Percentiles rank a stretch among this genome's conserved stretches.
phyloP scores from a whole-genome alignment of 2,329 filamentous ascomycete genomes.

The Dothideomycetidae sp. region DNA sequence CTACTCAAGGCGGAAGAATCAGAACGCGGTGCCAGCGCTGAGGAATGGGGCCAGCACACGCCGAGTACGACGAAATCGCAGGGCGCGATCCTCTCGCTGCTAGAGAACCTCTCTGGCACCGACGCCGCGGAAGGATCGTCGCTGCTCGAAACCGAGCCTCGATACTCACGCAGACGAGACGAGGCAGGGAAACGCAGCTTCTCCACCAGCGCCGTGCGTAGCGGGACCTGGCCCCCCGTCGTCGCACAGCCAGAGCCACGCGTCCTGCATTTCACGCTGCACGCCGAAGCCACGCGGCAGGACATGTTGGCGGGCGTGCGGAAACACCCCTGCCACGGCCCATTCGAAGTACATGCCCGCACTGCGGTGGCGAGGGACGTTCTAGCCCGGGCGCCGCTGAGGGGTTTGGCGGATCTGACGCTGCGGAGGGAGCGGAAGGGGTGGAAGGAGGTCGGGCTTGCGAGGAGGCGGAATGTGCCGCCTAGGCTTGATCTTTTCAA shows the following conservation, averaged over 20 bases:
- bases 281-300: slow-evolving; percentile 24
- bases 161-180: too few species aligned
- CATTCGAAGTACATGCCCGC: slow-evolving; percentile 18
- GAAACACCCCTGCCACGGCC: slow-evolving; percentile 19
- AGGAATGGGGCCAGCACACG: too few species aligned
- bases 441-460: slow-evolving; percentile 18
- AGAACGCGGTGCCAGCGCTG: too few species aligned
- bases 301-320: slow-evolving; percentile 30
- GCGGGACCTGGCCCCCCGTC: slow-evolving; percentile 4
- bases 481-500: too few species aligned
- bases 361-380: slow-evolving; percentile 24
- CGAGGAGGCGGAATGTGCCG: too few species aligned
- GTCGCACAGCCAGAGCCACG: slow-evolving; percentile 9
- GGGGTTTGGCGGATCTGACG: slow-evolving; percentile 28
- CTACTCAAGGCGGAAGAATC: too few species aligned
- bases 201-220: not conserved
- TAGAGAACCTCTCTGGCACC: too few species aligned
- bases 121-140: too few species aligned
- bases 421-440: slow-evolving; percentile 25
- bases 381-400: slow-evolving; percentile 25
- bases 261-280: slow-evolving; percentile 26
- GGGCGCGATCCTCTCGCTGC: too few species aligned
- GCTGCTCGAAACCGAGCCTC: too few species aligned
- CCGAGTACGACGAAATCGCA: too few species aligned
- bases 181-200: too few species aligned